Conservation (phyloP, 2,329 filamentous ascomycete genomes). For the Aureobasidium sp. region DNA sequence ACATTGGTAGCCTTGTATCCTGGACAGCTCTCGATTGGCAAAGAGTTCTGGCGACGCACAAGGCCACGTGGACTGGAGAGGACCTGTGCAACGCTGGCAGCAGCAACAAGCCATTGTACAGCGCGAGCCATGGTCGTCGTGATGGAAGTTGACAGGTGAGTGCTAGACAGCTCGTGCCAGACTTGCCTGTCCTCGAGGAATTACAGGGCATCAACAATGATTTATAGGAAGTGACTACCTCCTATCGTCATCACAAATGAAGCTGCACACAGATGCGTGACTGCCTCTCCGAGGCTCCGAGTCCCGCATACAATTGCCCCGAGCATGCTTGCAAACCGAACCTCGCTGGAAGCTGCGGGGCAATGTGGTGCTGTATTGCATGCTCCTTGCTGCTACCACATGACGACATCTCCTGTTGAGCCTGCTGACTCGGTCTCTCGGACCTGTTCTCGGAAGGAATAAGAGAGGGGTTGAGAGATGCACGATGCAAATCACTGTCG, state of each 20-base stretch:
- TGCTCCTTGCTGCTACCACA: neutral
- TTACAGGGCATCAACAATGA: constrained; percentile 2
- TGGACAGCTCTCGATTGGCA: constrained; percentile 43
- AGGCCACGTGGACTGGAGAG: constrained; percentile 7
- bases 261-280: neutral
- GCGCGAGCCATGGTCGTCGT: neutral
- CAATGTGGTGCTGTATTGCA: constrained; percentile 1
- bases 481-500: neutral
- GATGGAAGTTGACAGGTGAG: neutral
- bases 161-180: neutral
- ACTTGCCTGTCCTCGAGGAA: neutral
- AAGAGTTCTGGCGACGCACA: constrained; percentile 12
- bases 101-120: neutral
- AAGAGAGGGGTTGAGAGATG: neutral
- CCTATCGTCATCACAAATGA: neutral
- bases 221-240: neutral
- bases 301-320: neutral
- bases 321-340: neutral
- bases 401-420: neutral
- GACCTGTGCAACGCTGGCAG: constrained; percentile 7
- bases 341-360: neutral
- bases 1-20: constrained; percentile 63
- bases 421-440: neutral
- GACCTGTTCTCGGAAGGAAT: constrained; percentile 6
- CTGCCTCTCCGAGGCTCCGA: neutral